Evolutionary conservation across 108 stramenopile genomes (phyloP).

Genomic region (Pelagomonas calceolata): DNA sequence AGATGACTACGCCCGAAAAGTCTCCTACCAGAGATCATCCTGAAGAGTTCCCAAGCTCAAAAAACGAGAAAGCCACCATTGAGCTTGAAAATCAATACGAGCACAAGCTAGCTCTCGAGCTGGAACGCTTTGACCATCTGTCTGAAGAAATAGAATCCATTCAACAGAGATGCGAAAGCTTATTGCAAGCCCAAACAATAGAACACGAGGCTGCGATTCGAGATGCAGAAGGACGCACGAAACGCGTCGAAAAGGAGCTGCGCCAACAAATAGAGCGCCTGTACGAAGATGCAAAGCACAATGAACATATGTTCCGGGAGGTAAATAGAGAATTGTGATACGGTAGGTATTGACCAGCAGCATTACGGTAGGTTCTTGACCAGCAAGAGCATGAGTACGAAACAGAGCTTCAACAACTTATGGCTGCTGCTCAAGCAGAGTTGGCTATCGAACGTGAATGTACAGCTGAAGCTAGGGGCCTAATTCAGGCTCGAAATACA

Average conservation of each 20-base stretch:
- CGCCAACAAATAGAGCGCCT: conserved; percentile 21
- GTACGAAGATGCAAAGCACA: conserved; percentile 32
- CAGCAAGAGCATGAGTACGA: conserved; percentile 55
- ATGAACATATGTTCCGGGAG: conserved; percentile 33
- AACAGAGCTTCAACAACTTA: conserved; percentile 41
- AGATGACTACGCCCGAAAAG: no score
- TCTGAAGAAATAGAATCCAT: conserved; percentile 44
- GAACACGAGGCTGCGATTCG: conserved; percentile 23
- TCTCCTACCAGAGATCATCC: no score
- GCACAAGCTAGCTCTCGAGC: conserved; percentile 39
- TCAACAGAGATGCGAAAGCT: conserved; percentile 41
- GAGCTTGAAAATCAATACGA: conserved; percentile 52
- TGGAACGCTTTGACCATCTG: conserved; percentile 39
- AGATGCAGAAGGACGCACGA: background rate
- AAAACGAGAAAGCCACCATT: no score
- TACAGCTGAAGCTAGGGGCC: conserved; percentile 23
- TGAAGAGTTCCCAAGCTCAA: no score
- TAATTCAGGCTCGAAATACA: conserved; percentile 23
- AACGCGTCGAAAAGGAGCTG: conserved; percentile 29
- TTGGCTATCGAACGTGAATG: conserved; percentile 31
- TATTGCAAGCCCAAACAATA: conserved; percentile 31
- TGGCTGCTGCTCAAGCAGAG: conserved; percentile 34
- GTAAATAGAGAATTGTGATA: no score
- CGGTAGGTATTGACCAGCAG: no score
- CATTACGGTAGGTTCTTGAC: conserved; percentile 16